Evolutionary conservation across 108 stramenopile genomes (phyloP).

Genomic region (Cylindrotheca fusiformis): DNA sequence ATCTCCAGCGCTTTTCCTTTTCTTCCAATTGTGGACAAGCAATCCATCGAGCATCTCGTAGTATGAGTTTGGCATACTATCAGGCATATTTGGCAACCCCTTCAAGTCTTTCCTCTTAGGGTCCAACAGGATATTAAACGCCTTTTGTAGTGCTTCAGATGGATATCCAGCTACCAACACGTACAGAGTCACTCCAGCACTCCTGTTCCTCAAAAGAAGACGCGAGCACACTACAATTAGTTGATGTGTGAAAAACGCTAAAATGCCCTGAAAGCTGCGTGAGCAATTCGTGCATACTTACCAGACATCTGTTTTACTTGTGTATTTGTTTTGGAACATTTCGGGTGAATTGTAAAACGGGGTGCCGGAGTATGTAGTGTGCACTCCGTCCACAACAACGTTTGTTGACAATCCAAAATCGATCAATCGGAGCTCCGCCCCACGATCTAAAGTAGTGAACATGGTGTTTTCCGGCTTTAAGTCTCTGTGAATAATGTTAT

Average conservation of each 20-base stretch:
- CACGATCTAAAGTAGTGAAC: constrained; percentile 43
- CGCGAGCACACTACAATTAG: not conserved
- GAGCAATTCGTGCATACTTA: no score
- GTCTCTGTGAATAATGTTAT: constrained; percentile 48
- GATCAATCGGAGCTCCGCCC: constrained; percentile 63
- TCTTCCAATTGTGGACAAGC: constrained; percentile 52
- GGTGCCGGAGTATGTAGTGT: constrained; percentile 77
- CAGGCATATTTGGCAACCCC: constrained; percentile 64
- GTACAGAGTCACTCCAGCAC: constrained; percentile 55
- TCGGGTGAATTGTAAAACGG: constrained; percentile 81
- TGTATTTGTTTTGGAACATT: constrained; percentile 68
- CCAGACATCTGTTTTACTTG: constrained; percentile 70
- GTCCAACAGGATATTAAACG: constrained; percentile 58
- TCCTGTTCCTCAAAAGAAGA: not conserved
- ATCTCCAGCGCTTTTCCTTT: constrained; percentile 50
- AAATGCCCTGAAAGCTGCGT: no score
- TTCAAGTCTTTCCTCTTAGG: constrained; percentile 31
- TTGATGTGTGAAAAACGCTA: no score
- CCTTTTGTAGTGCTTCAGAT: constrained; percentile 59
- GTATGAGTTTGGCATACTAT: constrained; percentile 66
- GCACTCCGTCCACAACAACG: constrained; percentile 11
- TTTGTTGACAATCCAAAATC: constrained; percentile 74
- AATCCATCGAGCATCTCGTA: constrained; percentile 63
- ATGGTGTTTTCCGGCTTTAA: constrained; percentile 56
- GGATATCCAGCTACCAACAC: constrained; percentile 82